Evolutionary conservation across 192 early-diverging fungal genomes (phyloP).

Genomic region (Chytriomyces sp.): DNA sequence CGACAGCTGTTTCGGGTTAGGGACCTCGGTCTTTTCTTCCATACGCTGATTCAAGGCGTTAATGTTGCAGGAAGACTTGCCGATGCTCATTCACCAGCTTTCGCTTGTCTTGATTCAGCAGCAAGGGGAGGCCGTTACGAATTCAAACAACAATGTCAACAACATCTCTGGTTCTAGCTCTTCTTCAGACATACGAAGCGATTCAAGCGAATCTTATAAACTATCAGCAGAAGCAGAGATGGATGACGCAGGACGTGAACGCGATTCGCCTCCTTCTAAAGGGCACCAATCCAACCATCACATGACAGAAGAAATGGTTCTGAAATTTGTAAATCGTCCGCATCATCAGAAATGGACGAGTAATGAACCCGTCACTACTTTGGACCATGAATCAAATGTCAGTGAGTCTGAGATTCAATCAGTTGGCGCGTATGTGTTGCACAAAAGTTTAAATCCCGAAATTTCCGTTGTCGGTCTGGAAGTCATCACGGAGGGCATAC

Average conservation of each 20-base stretch:
- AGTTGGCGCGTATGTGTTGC: constrained; percentile 43
- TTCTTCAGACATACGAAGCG: neutral
- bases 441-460: constrained; percentile 37
- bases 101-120: constrained; percentile 61
- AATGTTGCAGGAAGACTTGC: constrained; percentile 76
- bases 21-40: neutral
- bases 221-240: neutral
- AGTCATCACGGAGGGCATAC: constrained; percentile 6
- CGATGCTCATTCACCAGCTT: constrained; percentile 89
- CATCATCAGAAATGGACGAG: constrained; percentile 54
- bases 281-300: neutral
- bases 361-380: constrained; percentile 37
- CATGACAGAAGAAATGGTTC: constrained; percentile 22
- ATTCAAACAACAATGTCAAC: neutral
- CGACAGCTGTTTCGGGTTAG: constrained; percentile 77
- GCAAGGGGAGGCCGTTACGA: constrained; percentile 23
- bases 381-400: constrained; percentile 30
- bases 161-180: neutral
- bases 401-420: constrained; percentile 30
- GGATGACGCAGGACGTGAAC: neutral
- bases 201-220: neutral
- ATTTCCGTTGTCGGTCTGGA: constrained; percentile 17
- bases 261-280: neutral
- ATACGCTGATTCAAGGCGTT: neutral
- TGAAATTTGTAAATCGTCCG: constrained; percentile 24